Conservation (phyloP, 768 basidiomycete species). For the Dendrothele bispora region DNA sequence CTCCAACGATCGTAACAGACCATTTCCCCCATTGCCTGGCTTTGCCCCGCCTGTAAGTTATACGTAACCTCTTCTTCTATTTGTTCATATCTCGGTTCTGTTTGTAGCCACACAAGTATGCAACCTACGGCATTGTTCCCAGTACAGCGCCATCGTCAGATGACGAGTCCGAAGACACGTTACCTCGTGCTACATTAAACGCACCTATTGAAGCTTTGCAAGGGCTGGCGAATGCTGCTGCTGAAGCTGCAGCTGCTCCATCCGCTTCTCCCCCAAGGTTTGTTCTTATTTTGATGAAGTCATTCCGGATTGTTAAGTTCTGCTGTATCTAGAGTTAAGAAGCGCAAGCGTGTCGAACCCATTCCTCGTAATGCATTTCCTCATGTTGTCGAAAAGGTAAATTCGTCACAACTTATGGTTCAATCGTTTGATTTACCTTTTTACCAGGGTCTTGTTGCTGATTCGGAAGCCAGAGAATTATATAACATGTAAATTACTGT, state of each 20-base stretch:
- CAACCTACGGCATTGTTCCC: constrained; percentile 86
- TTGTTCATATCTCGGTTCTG: constrained; percentile 16
- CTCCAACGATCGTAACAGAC: constrained; percentile 28
- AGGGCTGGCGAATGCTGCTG: constrained; percentile 92
- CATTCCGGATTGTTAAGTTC: constrained; percentile 2
- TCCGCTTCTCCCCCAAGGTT: constrained; percentile 66
- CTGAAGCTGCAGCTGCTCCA: constrained; percentile 84
- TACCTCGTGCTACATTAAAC: constrained; percentile 80
- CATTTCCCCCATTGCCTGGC: constrained; percentile 86
- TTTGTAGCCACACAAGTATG: constrained; percentile 81
- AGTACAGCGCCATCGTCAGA: constrained; percentile 84
- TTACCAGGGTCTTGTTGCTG: constrained; percentile 76
- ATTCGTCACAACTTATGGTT: constrained; percentile 7
- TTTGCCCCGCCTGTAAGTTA: constrained; percentile 82
- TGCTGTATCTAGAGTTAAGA: constrained; percentile 59
- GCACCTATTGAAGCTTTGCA: constrained; percentile 95
- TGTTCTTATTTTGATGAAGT: constrained; percentile 7
- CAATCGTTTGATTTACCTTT: constrained; percentile 6
- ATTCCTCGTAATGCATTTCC: constrained; percentile 85
- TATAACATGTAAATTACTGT: constrained; percentile 75
- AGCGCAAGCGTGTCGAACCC: constrained; percentile 82
- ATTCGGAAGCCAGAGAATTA: constrained; percentile 84
- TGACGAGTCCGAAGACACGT: constrained; percentile 88
- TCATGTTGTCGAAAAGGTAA: constrained; percentile 84
- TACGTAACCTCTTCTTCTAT: constrained; percentile 12